Conservation (phyloP, 176 grass and related monocot genomes). For the Carex parvula region DNA sequence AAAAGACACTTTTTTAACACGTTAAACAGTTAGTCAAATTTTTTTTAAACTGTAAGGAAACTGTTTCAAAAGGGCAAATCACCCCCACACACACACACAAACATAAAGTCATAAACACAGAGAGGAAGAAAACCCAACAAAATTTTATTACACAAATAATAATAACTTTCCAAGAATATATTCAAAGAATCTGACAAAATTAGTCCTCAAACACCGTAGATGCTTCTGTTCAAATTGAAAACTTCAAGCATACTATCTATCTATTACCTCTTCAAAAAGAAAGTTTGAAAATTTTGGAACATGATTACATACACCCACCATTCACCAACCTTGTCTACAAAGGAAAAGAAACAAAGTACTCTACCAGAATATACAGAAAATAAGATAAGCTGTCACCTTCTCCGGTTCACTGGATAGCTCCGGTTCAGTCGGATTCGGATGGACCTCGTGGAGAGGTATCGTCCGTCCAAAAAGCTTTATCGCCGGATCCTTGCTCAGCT, state of each 20-base stretch:
- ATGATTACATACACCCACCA: not conserved
- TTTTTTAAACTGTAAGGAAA: not conserved
- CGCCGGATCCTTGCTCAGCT: slow-evolving; percentile 38
- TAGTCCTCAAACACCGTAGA: not conserved
- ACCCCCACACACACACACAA: not conserved
- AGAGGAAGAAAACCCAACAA: not conserved
- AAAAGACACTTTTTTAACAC: not conserved
- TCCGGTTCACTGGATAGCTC: not conserved
- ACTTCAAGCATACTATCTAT: not conserved
- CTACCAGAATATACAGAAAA: not conserved
- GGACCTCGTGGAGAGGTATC: slow-evolving; percentile 33
- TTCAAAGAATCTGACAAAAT: not conserved
- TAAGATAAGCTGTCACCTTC: not conserved
- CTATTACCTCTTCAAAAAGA: not conserved
- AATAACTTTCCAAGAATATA: not conserved
- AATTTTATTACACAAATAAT: not conserved
- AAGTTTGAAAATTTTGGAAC: not conserved
- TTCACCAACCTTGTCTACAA: not conserved
- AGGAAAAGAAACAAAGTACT: not conserved
- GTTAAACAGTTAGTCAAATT: not conserved
- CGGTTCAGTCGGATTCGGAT: not conserved
- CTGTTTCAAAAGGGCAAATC: slow-evolving; percentile 13
- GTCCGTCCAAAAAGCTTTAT: slow-evolving; percentile 62
- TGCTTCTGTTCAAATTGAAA: not conserved
- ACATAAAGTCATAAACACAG: not conserved